phyloP scores from a whole-genome alignment of 495 filamentous ascomycete genomes.

The Xylaria cubensis region DNA sequence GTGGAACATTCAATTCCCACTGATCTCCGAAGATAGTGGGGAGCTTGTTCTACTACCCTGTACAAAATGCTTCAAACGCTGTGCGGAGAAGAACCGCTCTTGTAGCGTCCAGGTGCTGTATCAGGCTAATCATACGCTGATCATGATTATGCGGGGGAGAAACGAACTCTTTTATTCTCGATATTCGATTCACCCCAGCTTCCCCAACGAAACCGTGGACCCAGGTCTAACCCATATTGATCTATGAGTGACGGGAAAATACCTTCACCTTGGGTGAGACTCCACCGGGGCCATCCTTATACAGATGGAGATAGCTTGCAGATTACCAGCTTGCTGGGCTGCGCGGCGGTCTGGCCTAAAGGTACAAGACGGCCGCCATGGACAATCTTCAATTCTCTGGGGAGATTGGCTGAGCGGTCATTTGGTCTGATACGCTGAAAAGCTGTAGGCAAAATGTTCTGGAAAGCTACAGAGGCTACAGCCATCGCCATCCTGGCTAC shows the following conservation, averaged over 20 bases:
- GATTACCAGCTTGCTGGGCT: not conserved
- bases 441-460: constrained; percentile 3
- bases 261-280: constrained; percentile 10
- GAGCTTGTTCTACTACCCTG: not conserved
- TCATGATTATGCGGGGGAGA: not conserved
- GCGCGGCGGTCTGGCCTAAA: not conserved
- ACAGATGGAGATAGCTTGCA: not conserved
- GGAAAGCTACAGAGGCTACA: not conserved
- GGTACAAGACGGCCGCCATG: not conserved
- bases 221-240: not conserved
- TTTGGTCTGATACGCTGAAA: constrained; percentile 4
- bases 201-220: constrained; percentile 1
- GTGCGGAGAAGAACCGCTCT: not conserved
- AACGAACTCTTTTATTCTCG: not conserved
- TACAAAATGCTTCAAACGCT: not conserved
- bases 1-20: constrained; percentile 17
- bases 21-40: constrained; percentile 6
- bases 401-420: not conserved
- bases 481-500: constrained; percentile 11
- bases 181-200: constrained; percentile 15
- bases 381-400: not conserved
- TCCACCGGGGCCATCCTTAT: not conserved
- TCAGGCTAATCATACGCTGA: not conserved
- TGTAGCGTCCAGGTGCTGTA: not conserved
- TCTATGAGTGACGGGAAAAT: constrained; percentile 24